Base-by-base conservation (phyloP, 2,329 filamentous ascomycete species). In the Penicillium sp. region DNA sequence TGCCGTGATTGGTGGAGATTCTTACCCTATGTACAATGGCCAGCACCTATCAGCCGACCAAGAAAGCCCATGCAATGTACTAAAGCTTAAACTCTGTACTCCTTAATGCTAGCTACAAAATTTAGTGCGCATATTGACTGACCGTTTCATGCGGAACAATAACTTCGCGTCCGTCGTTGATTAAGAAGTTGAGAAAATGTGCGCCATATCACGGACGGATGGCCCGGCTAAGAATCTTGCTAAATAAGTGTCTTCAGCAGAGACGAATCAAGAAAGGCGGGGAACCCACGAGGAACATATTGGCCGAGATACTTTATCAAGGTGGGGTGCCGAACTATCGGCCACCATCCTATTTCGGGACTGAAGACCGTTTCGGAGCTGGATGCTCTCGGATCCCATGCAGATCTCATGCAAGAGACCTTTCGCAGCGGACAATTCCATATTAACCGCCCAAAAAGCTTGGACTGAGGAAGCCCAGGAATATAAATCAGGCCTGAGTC, bases 1-100 rank as follows among this genome's bases (percentile, higher is more conserved):
- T 84, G 63, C 74, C 80, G 35, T 77, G 61, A 70, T 56, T 58
- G 57, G 62, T 49, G 49, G 51, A 43, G 11, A 54, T 38, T 22
- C 28, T 14, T 45, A 11, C 16, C 60, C 16, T 22, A 54, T 58
- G 30, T 43, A 30, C 26, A 28, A 22, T 2, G 16, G 52, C 11
- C 14, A 43, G 22, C 37, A 7, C 46, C 19, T 11, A 45, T 30
- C 37, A 42, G 25, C 10, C 40, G 26, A 10, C 59, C 33, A 43
- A 48, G 57, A n/a, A 38, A 43, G 37, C 45, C 13, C 14, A 37
- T 49, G 42, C 35, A 49, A 40, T 33, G 25, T 33, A 35, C 19
- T 35, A 33, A 22, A 51, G 48, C 28, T 35, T 33, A 51, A 35
- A n/a, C 28, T 19, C 2, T 51, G 25, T 19, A 35, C 35, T 30